phyloP scores from a whole-genome alignment of 345 rosid genomes.

The Acer yangbiense region DNA sequence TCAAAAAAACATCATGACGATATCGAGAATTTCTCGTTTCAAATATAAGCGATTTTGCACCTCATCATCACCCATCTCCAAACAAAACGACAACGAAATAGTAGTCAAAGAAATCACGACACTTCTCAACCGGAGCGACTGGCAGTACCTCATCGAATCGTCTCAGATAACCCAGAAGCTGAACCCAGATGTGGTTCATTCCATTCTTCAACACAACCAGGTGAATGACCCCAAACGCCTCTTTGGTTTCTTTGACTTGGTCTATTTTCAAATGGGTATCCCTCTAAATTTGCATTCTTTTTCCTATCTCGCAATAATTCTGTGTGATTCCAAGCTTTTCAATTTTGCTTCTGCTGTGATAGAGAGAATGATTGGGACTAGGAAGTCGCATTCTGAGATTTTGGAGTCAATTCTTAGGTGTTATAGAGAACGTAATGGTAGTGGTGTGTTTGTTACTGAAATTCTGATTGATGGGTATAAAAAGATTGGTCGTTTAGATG shows the following conservation, averaged over 20 bases:
- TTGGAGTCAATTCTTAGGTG: conserved; percentile 51
- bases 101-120: conserved; percentile 47
- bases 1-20: not conserved
- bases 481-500: conserved; percentile 46
- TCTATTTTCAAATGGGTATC: conserved; percentile 33
- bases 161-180: conserved; percentile 41
- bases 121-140: conserved; percentile 47
- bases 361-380: conserved; percentile 45
- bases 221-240: conserved; percentile 58
- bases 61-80: not conserved
- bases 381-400: conserved; percentile 45
- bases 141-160: conserved; percentile 49
- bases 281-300: conserved; percentile 54
- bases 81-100: conserved; percentile 23
- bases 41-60: conserved; percentile 31
- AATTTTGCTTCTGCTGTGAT: conserved; percentile 42
- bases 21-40: conserved; percentile 5
- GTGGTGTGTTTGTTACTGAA: conserved; percentile 38
- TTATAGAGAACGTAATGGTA: conserved; percentile 33
- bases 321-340: conserved; percentile 53
- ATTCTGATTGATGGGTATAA: conserved; percentile 57
- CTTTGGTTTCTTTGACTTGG: conserved; percentile 65
- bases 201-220: conserved; percentile 47
- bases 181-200: conserved; percentile 62
- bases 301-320: conserved; percentile 48